Evolutionary conservation across 192 early-diverging fungal genomes (phyloP).

Genomic region (Podila epicladia): DNA sequence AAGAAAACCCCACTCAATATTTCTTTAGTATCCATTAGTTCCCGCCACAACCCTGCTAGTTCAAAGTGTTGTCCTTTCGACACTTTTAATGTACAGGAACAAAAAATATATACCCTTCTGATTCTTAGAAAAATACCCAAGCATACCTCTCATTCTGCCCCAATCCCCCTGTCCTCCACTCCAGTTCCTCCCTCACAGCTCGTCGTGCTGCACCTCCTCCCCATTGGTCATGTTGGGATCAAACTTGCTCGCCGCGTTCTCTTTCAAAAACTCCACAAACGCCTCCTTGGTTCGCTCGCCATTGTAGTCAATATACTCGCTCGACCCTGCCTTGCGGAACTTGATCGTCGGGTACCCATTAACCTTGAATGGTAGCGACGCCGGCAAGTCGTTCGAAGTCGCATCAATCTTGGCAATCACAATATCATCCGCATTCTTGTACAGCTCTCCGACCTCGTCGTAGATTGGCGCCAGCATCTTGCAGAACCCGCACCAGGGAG

Average conservation of each 20-base stretch:
- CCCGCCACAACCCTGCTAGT: too few species aligned
- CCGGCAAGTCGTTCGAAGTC: constrained; percentile 89
- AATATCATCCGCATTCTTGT: constrained; percentile 48
- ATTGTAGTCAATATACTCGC: constrained; percentile 77
- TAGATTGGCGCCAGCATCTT: constrained; percentile 73
- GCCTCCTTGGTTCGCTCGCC: constrained; percentile 83
- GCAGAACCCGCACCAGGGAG: constrained; percentile 50
- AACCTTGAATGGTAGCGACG: constrained; percentile 66
- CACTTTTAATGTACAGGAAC: too few species aligned
- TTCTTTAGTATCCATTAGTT: too few species aligned
- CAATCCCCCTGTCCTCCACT: too few species aligned
- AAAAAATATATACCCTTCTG: too few species aligned
- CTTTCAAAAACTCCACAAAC: constrained; percentile 75
- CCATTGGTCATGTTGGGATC: constrained; percentile 5
- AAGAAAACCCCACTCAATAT: too few species aligned
- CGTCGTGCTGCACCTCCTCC: too few species aligned
- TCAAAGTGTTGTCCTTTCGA: too few species aligned
- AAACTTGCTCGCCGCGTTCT: constrained; percentile 56
- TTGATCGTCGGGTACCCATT: constrained; percentile 93
- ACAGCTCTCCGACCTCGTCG: constrained; percentile 49
- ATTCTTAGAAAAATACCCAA: too few species aligned
- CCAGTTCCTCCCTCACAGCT: too few species aligned
- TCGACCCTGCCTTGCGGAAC: constrained; percentile 80
- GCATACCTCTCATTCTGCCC: too few species aligned
- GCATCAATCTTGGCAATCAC: constrained; percentile 93